Percentiles rank a stretch among this genome's conserved stretches.
phyloP scores from a whole-genome alignment of 352 stramenopile genomes.

The Phytophthora sansomeana region DNA sequence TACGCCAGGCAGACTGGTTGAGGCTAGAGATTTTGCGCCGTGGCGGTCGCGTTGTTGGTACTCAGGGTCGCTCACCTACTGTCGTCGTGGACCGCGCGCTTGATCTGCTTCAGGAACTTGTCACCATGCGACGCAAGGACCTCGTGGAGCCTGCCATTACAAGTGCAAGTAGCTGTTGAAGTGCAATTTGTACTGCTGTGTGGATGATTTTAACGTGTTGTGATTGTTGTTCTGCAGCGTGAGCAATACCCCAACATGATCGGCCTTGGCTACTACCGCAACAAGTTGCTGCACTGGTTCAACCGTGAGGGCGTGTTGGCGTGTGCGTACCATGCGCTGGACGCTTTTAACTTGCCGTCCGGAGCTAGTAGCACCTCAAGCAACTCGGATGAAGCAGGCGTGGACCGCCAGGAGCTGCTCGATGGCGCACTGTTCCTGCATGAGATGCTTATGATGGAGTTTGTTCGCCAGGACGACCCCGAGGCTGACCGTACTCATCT shows the following conservation, averaged over 20 bases:
- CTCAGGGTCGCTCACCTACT: constrained; percentile 71
- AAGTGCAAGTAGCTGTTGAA: constrained; percentile 47
- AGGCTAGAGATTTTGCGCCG: constrained; percentile 73
- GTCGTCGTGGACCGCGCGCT: constrained; percentile 75
- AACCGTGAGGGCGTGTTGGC: constrained; percentile 80
- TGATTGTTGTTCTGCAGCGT: constrained; percentile 43
- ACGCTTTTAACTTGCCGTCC: constrained; percentile 45
- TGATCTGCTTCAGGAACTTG: constrained; percentile 71
- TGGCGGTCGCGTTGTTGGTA: constrained; percentile 74
- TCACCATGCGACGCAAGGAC: constrained; percentile 77
- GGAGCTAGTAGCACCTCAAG: constrained; percentile 27
- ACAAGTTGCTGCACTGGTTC: constrained; percentile 91
- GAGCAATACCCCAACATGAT: constrained; percentile 91
- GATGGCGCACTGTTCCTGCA: constrained; percentile 75
- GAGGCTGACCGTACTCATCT: constrained; percentile 56
- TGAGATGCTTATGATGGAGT: constrained; percentile 83
- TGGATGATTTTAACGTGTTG: constrained; percentile 17
- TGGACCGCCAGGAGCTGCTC: constrained; percentile 62
- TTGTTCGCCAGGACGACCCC: constrained; percentile 71
- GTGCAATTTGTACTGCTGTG: background rate
- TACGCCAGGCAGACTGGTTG: constrained; percentile 80
- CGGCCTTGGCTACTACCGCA: constrained; percentile 87
- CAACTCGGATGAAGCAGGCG: constrained; percentile 32
- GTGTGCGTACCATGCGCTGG: constrained; percentile 76
- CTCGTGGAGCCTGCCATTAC: constrained; percentile 83